These are phyloP conservation scores for Spathaspora girioi DNA, from an alignment of 805 yeast species.

Conservation along the genomic window DNA sequence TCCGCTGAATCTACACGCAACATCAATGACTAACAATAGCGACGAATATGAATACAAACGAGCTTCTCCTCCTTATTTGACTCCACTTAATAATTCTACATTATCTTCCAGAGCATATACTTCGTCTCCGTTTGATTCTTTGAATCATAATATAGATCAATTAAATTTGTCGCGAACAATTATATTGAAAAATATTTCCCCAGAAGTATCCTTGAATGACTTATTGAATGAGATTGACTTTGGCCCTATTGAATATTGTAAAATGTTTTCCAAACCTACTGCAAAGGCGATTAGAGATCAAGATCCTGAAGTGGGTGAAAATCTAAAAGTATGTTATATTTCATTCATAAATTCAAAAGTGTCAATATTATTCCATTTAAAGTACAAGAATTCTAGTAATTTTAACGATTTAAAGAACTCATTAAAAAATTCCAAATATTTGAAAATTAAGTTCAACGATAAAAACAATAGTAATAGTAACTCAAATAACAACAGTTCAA, in stretches of 20 bases:
- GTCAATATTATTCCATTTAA: constrained; percentile 29
- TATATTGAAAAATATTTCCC: constrained; percentile 25
- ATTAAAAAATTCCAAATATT: constrained; percentile 23
- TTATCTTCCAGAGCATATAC: background rate
- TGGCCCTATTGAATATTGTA: constrained; percentile 64
- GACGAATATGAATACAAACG: background rate
- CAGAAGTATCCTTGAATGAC: constrained; percentile 22
- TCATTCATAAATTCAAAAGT: constrained; percentile 34
- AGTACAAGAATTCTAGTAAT: constrained; percentile 25
- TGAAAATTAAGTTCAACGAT: constrained; percentile 29
- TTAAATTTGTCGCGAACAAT: constrained; percentile 36
- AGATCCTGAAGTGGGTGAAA: constrained; percentile 8
- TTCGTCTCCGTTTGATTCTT: background rate
- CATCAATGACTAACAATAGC: background rate
- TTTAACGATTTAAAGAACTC: constrained; percentile 19
- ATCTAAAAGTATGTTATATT: constrained; percentile 28
- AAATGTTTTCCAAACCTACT: constrained; percentile 31
- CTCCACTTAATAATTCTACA: constrained; percentile 9
- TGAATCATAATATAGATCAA: constrained; percentile 24
- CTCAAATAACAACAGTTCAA: background rate
- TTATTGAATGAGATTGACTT: constrained; percentile 45
- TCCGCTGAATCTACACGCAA: constrained; percentile 8
- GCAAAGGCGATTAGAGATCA: constrained; percentile 18
- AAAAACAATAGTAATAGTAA: constrained; percentile 5
- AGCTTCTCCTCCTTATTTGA: constrained; percentile 4